Conservation (phyloP, 192 early-diverging fungal genomes). For the Backusella mclennaniae region DNA sequence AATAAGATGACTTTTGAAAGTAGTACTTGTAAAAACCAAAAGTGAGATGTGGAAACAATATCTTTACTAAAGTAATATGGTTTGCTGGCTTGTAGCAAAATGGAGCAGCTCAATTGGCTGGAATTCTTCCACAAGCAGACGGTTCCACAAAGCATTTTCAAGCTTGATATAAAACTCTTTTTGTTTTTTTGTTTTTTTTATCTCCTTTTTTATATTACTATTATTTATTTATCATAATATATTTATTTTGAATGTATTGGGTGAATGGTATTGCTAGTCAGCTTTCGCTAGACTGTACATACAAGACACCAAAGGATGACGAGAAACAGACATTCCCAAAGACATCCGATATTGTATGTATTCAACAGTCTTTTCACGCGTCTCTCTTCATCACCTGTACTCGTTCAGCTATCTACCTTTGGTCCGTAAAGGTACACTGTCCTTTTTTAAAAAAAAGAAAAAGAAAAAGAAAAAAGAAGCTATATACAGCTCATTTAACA, state of each 20-base stretch:
- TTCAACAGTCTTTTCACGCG: slow-evolving; percentile 45
- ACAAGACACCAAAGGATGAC: slow-evolving; percentile 16
- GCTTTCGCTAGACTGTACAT: slow-evolving; percentile 18
- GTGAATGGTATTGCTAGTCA: slow-evolving; percentile 35
- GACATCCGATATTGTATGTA: slow-evolving; percentile 43
- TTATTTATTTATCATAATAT: neutral
- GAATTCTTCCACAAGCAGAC: neutral
- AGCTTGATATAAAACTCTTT: too few species aligned
- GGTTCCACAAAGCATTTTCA: neutral
- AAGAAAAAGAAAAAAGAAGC: neutral
- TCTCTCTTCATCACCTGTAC: slow-evolving; percentile 64
- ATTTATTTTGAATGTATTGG: slow-evolving; percentile 32
- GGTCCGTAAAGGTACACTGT: slow-evolving; percentile 62
- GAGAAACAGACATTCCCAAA: slow-evolving; percentile 27
- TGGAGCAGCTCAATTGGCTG: neutral
- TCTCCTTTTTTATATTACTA: neutral
- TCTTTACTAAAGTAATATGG: too few species aligned
- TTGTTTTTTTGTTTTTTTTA: neutral
- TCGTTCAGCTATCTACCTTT: slow-evolving; percentile 58
- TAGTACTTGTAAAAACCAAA: too few species aligned
- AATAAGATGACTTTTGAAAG: too few species aligned
- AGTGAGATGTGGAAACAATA: too few species aligned
- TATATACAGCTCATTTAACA: neutral
- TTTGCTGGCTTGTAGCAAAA: too few species aligned
- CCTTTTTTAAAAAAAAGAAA: neutral